Conservation (phyloP, 2,329 filamentous ascomycete species). For the Bipolaris gigantea region DNA sequence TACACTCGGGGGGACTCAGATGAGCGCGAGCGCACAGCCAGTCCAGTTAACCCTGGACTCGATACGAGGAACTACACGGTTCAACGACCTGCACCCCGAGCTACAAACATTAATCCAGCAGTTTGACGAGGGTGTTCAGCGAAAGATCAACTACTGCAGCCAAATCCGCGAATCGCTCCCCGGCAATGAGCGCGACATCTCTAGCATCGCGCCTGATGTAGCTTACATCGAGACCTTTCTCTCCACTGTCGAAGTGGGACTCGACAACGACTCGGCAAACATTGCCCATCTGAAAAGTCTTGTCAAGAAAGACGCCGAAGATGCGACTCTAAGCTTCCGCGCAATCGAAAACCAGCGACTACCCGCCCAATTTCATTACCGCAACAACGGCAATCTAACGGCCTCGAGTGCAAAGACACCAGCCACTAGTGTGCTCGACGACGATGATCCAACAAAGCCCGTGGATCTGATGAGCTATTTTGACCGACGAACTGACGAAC, state of each 20-base stretch:
- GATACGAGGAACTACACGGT: conserved; percentile 84
- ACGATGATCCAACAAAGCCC: conserved; percentile 42
- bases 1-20: conserved; percentile 28
- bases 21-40: conserved; percentile 32
- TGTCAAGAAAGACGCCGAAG: conserved; percentile 67
- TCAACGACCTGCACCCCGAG: conserved; percentile 83
- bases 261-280: conserved; percentile 64
- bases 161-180: conserved; percentile 71
- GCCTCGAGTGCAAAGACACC: conserved; percentile 34
- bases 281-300: conserved; percentile 60
- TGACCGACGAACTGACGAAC: conserved; percentile 44
- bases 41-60: conserved; percentile 55
- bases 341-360: conserved; percentile 75
- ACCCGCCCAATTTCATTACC: conserved; percentile 64
- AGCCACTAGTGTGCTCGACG: conserved; percentile 39
- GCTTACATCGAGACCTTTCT: conserved; percentile 64
- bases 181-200: conserved; percentile 63
- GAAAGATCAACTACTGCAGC: conserved; percentile 74
- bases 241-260: conserved; percentile 63
- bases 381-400: conserved; percentile 45
- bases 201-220: conserved; percentile 66
- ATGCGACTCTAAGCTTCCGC: conserved; percentile 71
- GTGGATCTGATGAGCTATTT: conserved; percentile 54
- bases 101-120: conserved; percentile 76
- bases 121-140: conserved; percentile 78